These are phyloP conservation scores for Colletotrichum liriopes DNA, from an alignment of 2,329 filamentous ascomycete genomes.

Conservation along the genomic window DNA sequence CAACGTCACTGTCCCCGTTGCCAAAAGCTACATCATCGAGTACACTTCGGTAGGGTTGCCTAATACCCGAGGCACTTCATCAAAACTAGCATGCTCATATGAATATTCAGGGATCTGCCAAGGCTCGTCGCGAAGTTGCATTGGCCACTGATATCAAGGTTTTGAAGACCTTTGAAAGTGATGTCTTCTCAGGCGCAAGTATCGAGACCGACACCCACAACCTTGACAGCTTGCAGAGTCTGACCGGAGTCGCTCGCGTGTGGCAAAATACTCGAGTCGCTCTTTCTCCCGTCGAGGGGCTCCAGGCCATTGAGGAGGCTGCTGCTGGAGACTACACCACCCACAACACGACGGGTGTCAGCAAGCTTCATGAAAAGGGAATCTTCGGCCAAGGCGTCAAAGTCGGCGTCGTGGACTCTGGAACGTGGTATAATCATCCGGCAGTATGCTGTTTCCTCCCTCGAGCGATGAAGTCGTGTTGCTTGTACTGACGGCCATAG, in stretches of 20 bases:
- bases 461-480: not conserved
- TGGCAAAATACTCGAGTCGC: constrained; percentile 48
- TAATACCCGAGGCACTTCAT: not conserved
- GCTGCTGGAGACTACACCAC: constrained; percentile 52
- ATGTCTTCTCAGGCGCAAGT: constrained; percentile 54
- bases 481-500: constrained; percentile 46
- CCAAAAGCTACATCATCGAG: constrained; percentile 43
- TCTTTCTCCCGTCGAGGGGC: constrained; percentile 18
- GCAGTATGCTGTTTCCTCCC: constrained; percentile 47
- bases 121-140: constrained; percentile 36
- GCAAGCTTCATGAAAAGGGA: constrained; percentile 55
- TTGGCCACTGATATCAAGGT: constrained; percentile 31
- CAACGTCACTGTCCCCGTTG: constrained; percentile 33
- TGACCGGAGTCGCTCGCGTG: constrained; percentile 55
- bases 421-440: constrained; percentile 57
- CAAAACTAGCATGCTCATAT: not conserved
- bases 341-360: constrained; percentile 57
- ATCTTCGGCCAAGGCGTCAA: constrained; percentile 56
- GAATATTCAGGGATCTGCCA: constrained; percentile 7
- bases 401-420: constrained; percentile 58
- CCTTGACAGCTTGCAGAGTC: constrained; percentile 50
- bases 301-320: constrained; percentile 14
- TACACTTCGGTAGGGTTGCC: constrained; percentile 23
- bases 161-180: constrained; percentile 40
- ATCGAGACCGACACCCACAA: constrained; percentile 53